Evolutionary conservation across 768 basidiomycete species (phyloP).

Genomic region (Artomyces pyxidatus): DNA sequence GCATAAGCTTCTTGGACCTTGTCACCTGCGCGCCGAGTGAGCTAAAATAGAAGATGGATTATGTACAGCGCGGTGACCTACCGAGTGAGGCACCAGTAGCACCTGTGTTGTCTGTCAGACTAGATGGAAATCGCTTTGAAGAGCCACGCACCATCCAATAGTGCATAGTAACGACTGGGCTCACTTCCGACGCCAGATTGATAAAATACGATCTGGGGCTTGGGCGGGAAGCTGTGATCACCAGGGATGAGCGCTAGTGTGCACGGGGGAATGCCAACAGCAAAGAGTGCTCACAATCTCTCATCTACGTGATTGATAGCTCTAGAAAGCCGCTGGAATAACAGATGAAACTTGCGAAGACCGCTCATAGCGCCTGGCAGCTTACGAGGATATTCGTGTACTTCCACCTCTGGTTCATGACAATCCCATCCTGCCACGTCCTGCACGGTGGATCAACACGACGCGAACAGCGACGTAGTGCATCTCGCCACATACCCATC

Average conservation of each 20-base stretch:
- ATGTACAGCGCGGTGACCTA: constrained; percentile 18
- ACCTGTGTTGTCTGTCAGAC: constrained; percentile 31
- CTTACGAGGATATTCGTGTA: constrained; percentile 26
- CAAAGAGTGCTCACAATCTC: constrained; percentile 18
- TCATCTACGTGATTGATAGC: constrained; percentile 24
- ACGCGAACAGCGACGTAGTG: not conserved
- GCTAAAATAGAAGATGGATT: not conserved
- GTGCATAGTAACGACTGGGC: constrained; percentile 46
- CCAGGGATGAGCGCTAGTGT: not conserved
- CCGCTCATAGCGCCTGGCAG: not conserved
- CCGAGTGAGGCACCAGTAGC: constrained; percentile 58
- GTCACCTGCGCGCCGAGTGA: constrained; percentile 35
- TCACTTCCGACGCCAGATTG: constrained; percentile 43
- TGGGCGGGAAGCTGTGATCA: constrained; percentile 16
- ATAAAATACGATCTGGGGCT: constrained; percentile 26
- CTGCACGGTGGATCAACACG: constrained; percentile 32
- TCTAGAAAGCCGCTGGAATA: constrained; percentile 22
- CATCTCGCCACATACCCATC: constrained; percentile 46
- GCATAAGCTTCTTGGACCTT: constrained; percentile 75
- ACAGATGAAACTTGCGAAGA: not conserved
- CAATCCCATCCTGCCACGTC: constrained; percentile 61
- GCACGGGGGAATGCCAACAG: not conserved
- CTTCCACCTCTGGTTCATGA: constrained; percentile 22
- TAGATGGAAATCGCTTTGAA: not conserved
- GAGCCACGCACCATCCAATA: constrained; percentile 45